These are phyloP conservation scores for Claviceps fusiformis DNA, from an alignment of 2,329 filamentous ascomycete genomes.

Conservation along the genomic window DNA sequence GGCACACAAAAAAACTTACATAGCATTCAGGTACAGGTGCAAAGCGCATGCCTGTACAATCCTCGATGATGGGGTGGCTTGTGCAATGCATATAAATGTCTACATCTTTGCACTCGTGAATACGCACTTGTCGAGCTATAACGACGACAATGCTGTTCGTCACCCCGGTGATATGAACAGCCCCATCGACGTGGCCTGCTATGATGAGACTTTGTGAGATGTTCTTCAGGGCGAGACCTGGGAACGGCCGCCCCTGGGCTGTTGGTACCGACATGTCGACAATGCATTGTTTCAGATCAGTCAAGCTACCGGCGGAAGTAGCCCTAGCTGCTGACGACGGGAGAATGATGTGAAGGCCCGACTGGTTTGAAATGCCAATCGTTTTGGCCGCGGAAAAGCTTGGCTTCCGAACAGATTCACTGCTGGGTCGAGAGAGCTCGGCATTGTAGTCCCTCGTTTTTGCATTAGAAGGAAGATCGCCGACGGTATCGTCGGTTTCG, in stretches of 20 bases:
- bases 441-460: conserved; percentile 42
- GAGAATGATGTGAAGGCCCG: conserved; percentile 60
- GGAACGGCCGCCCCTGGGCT: conserved; percentile 46
- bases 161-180: conserved; percentile 70
- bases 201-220: conserved; percentile 60
- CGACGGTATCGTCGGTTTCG: conserved; percentile 21
- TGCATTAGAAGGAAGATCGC: conserved; percentile 21
- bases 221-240: conserved; percentile 53
- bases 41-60: conserved; percentile 68
- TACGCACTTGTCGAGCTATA: conserved; percentile 73
- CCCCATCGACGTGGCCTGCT: conserved; percentile 63
- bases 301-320: conserved; percentile 60
- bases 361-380: conserved; percentile 54
- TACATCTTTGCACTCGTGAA: conserved; percentile 74
- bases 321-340: conserved; percentile 57
- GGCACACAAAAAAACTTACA: conserved; percentile 49
- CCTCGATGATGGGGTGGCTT: conserved; percentile 87
- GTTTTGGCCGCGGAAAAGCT: conserved; percentile 48
- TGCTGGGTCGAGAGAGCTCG: conserved; percentile 31
- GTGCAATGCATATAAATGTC: conserved; percentile 71
- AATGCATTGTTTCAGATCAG: conserved; percentile 55
- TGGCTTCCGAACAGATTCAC: conserved; percentile 38
- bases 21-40: conserved; percentile 57
- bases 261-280: conserved; percentile 67
- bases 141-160: conserved; percentile 64